phyloP scores from a whole-genome alignment of 257 asterid genomes.

The Henckelia pumila region DNA sequence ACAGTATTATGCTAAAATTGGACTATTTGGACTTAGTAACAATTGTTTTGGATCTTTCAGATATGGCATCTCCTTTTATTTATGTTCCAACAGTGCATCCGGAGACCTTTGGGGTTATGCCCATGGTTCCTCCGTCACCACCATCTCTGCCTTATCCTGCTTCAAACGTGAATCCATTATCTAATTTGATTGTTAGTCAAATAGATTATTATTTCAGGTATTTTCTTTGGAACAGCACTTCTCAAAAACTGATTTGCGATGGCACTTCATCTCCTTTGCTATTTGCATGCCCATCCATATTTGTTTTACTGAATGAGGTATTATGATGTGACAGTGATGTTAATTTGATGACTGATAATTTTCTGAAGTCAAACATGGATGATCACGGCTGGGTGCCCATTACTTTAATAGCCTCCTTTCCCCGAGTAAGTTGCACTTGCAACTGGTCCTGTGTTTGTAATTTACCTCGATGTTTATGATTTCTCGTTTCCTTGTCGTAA shows the following conservation, averaged over 20 bases:
- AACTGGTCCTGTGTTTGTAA: too few species aligned
- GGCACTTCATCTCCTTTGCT: background rate
- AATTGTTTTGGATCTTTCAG: constrained; percentile 15
- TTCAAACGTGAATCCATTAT: constrained; percentile 38
- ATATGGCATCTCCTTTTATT: constrained; percentile 49
- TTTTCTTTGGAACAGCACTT: constrained; percentile 6
- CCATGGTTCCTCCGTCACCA: constrained; percentile 43
- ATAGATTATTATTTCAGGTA: constrained; percentile 92
- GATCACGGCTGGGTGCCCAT: too few species aligned
- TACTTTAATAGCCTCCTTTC: too few species aligned
- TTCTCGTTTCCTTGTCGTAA: too few species aligned
- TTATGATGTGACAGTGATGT: constrained; percentile 52
- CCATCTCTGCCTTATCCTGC: constrained; percentile 44
- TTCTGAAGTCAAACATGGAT: too few species aligned
- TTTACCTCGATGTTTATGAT: too few species aligned
- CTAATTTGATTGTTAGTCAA: constrained; percentile 55
- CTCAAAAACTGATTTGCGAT: background rate
- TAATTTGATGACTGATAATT: constrained; percentile 69
- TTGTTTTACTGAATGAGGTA: constrained; percentile 18
- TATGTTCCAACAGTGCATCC: constrained; percentile 53
- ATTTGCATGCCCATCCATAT: background rate
- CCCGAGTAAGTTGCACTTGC: too few species aligned
- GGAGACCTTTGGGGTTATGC: constrained; percentile 55
- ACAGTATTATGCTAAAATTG: constrained; percentile 1
- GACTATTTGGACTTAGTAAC: constrained; percentile 21